phyloP scores from a whole-genome alignment of 2,329 filamentous ascomycete genomes.

The Aspergillus pseudotamarii region DNA sequence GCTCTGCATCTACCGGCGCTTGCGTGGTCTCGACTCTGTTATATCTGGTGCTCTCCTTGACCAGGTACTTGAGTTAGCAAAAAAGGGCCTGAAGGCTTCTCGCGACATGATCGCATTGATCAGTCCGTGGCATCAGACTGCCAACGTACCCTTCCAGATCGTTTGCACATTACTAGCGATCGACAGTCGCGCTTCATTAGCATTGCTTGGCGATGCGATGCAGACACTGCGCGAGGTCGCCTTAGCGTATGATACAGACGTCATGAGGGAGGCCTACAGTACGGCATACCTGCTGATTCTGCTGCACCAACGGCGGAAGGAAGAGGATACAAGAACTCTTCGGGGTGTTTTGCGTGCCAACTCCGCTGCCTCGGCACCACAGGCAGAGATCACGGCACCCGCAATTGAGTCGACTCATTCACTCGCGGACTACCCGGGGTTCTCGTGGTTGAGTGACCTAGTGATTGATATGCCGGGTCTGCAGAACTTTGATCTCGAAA shows the following conservation, averaged over 20 bases:
- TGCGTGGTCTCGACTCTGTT: slow-evolving; percentile 54
- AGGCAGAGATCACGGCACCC: slow-evolving; percentile 8
- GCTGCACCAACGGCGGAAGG: slow-evolving; percentile 55
- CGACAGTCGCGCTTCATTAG: slow-evolving; percentile 54
- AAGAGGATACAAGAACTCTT: slow-evolving; percentile 46
- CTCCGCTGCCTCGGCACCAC: slow-evolving; percentile 30
- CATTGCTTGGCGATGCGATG: slow-evolving; percentile 56
- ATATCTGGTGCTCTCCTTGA: slow-evolving; percentile 49
- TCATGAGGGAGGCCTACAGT: slow-evolving; percentile 57
- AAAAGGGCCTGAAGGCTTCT: slow-evolving; percentile 51
- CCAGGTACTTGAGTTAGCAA: slow-evolving; percentile 50
- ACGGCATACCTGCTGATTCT: slow-evolving; percentile 58
- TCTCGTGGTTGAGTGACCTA: slow-evolving; percentile 48
- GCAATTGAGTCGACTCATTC: slow-evolving; percentile 18
- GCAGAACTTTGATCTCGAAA: slow-evolving; percentile 49
- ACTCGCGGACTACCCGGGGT: slow-evolving; percentile 37
- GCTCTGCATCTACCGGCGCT: slow-evolving; percentile 58
- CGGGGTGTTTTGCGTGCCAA: slow-evolving; percentile 43
- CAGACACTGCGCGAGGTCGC: slow-evolving; percentile 48
- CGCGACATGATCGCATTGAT: slow-evolving; percentile 48
- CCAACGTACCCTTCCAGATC: slow-evolving; percentile 63
- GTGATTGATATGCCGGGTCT: slow-evolving; percentile 50
- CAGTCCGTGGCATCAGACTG: slow-evolving; percentile 62
- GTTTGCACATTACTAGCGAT: slow-evolving; percentile 60
- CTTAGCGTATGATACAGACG: slow-evolving; percentile 49